Evolutionary conservation across 2,329 filamentous ascomycete genomes (phyloP).

Genomic region (Aspergillus transmontanensis): DNA sequence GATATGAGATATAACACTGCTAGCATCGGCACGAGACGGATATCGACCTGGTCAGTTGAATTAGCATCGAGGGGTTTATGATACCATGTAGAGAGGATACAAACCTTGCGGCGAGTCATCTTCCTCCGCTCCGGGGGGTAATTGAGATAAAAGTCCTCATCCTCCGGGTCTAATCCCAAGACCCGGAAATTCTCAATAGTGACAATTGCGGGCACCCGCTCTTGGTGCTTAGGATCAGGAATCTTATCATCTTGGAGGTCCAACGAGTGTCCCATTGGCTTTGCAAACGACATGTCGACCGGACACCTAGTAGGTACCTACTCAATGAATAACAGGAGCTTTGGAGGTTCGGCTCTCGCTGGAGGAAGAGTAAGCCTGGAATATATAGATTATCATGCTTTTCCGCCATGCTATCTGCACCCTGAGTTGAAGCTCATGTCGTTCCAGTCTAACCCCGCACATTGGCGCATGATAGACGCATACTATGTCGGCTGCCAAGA

Average conservation of each 20-base stretch:
- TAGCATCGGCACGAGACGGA: conserved; percentile 22
- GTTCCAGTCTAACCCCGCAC: background rate
- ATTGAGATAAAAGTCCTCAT: conserved; percentile 33
- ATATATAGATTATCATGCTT: background rate
- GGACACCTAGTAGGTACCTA: background rate
- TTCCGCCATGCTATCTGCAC: background rate
- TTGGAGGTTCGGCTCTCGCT: background rate
- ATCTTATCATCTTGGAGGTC: conserved; percentile 7
- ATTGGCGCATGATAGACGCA: background rate
- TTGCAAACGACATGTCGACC: background rate
- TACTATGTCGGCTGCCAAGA: background rate
- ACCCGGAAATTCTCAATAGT: conserved; percentile 33
- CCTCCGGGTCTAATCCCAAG: conserved; percentile 27
- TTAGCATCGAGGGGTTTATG: background rate
- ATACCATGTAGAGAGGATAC: background rate
- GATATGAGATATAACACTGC: conserved; percentile 26
- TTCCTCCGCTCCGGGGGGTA: conserved; percentile 27
- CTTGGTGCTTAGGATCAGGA: conserved; percentile 3
- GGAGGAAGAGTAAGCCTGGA: background rate
- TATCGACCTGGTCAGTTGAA: conserved; percentile 13
- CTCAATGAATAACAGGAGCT: too few species aligned
- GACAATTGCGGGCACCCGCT: conserved; percentile 15
- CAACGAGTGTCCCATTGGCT: background rate
- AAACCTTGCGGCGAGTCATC: conserved; percentile 15
- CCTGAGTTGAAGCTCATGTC: background rate